Percentiles rank a stretch among this genome's conserved stretches.
Evolutionary conservation across 257 asterid genomes (phyloP).

Genomic region (Handroanthus guayacan): DNA sequence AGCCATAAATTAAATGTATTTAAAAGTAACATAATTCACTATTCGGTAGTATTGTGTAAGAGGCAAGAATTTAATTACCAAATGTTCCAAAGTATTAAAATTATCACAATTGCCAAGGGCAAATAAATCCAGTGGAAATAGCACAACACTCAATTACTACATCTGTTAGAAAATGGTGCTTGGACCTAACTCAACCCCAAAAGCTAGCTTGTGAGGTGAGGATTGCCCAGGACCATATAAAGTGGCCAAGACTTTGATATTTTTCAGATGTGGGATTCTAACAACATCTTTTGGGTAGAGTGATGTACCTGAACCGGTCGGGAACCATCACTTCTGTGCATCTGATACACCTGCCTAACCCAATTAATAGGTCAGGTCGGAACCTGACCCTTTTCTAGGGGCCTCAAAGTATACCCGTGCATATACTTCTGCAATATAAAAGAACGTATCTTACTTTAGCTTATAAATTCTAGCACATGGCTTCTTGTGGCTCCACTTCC

Average conservation of each 20-base stretch:
- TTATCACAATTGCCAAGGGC: not conserved
- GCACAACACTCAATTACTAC: not conserved
- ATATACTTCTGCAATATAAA: not conserved
- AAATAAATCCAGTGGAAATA: not conserved
- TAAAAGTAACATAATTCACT: not conserved
- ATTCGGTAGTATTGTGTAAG: not conserved
- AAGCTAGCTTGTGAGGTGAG: no score
- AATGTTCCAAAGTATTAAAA: constrained; percentile 13
- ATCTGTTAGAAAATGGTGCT: no score
- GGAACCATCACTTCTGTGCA: not conserved
- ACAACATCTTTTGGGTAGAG: not conserved
- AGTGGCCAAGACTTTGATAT: no score
- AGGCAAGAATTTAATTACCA: constrained; percentile 4
- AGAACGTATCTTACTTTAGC: not conserved
- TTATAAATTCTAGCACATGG: not conserved
- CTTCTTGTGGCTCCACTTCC: not conserved
- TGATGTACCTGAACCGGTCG: not conserved
- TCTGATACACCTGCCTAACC: not conserved
- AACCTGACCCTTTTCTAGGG: not conserved
- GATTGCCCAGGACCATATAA: no score
- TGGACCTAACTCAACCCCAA: no score
- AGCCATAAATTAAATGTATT: not conserved
- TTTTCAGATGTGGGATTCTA: no score
- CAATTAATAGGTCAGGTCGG: not conserved
- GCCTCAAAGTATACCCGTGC: not conserved